phyloP scores from a whole-genome alignment of 306 rosid species.

The Senna siamea region DNA sequence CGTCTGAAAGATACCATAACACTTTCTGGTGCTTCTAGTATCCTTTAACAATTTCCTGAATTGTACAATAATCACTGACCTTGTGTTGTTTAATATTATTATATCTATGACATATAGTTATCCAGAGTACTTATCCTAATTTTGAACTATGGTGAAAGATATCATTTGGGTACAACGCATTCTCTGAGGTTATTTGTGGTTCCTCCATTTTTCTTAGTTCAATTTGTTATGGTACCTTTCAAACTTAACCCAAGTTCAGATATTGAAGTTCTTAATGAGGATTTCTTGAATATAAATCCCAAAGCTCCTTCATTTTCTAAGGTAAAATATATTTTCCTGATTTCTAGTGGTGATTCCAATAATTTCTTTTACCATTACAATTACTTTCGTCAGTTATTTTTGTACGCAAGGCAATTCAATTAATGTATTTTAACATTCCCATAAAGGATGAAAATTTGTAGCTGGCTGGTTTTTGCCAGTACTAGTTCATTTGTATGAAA shows the following conservation, averaged over 20 bases:
- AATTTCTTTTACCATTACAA: no score
- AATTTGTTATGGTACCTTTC: constrained; percentile 1
- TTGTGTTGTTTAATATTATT: constrained; percentile 1
- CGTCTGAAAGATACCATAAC: constrained; percentile 70
- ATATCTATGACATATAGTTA: constrained; percentile 1
- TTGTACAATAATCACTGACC: neutral
- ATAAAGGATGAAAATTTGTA: neutral
- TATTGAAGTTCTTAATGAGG: constrained; percentile 76
- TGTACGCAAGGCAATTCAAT: neutral
- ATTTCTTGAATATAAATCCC: constrained; percentile 71
- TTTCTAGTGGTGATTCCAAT: constrained; percentile 8
- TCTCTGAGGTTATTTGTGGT: neutral
- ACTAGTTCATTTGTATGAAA: neutral
- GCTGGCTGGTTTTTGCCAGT: neutral
- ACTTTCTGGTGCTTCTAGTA: constrained; percentile 92
- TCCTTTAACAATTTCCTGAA: constrained; percentile 41
- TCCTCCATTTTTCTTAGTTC: neutral
- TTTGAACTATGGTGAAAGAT: neutral
- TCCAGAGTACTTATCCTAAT: constrained; percentile 25
- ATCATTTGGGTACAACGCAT: neutral
- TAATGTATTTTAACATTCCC: constrained; percentile 10
- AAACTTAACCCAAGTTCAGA: constrained; percentile 69
- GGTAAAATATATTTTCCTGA: constrained; percentile 54
- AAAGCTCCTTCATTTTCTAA: constrained; percentile 66
- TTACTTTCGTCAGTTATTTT: neutral